Base-by-base conservation (phyloP, 2,329 filamentous ascomycete species). In the Pyrenophora teres region DNA sequence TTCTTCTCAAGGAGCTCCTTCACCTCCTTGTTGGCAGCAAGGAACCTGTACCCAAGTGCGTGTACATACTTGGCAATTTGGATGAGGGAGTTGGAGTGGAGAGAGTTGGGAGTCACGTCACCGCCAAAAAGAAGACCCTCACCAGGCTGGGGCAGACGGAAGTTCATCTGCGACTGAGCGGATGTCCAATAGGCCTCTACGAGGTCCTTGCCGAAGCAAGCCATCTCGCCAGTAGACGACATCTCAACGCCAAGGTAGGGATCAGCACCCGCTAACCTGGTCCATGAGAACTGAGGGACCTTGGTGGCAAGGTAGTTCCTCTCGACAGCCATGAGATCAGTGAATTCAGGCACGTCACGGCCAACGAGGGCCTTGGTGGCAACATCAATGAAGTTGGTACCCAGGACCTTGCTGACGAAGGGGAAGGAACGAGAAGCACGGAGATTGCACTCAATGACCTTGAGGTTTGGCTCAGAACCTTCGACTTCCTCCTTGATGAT, bases 271-370 rank as follows among this genome's bases (percentile, higher is more conserved):
- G 94, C 93, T 52, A 99, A 87, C 81, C 94, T 90, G 57, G 94
- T 97, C 94, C 94, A 99, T 10, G 90, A 94, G 84, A 99, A 99
- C 77, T 99, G 94, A 19, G 94, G 92, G 43, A 99, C 94, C 83
- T 99, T 99, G 75, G 92, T 96, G 27, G 94, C 94, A 44, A 96
- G 79, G 77, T 97, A 97, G 77, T 96, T 86, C 59, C 92, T 89
- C 82, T 95, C 89, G 67, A 87, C 79, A 18, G 84, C 81, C 94
- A 99, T 99, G 56, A 94, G 86, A 69, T 99, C 93, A 36, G 84
- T 84, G 27, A 92, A 88, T 59, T 89, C 85, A 16, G 94, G 93
- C 3, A 97, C 89, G 49, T 93, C 81, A 72, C 89, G 87, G 71
- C 89, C 90, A 51, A 95, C 85, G 46, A 97, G 87, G 46, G 93